phyloP scores from a whole-genome alignment of 768 basidiomycete genomes.

The Panaeolus cyanescens region DNA sequence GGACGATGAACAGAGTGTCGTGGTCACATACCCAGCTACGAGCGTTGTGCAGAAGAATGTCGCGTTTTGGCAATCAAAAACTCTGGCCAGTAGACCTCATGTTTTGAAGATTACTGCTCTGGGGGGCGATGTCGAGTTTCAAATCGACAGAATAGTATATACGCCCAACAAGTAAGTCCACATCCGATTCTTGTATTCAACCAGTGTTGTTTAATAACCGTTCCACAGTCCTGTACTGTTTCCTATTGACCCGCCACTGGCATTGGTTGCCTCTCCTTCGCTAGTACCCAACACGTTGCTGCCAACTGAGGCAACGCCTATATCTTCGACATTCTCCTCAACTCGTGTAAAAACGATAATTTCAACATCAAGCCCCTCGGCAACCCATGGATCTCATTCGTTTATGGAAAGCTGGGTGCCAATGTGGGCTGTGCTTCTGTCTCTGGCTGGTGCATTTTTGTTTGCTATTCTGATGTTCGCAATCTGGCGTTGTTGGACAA shows the following conservation, averaged over 20 bases:
- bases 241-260: not conserved
- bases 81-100: not conserved
- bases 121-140: not conserved
- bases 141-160: not conserved
- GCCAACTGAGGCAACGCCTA: not conserved
- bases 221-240: not conserved
- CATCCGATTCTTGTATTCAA: too few relatives aligned
- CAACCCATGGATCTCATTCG: not conserved
- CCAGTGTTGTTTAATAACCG: too few relatives aligned
- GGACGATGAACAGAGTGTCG: not conserved
- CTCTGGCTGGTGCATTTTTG: not conserved
- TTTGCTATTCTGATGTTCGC: not conserved
- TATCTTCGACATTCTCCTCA: not conserved
- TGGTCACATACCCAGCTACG: not conserved
- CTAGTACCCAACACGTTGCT: too few relatives aligned
- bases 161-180: not conserved
- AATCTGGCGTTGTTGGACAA: not conserved
- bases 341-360: not conserved
- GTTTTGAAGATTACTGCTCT: not conserved
- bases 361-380: not conserved
- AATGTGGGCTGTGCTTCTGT: not conserved
- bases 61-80: not conserved
- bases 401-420: not conserved
- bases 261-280: not conserved
- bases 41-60: not conserved